phyloP scores from a whole-genome alignment of 1,284 basidiomycete genomes.

The Neolentinus lepideus region DNA sequence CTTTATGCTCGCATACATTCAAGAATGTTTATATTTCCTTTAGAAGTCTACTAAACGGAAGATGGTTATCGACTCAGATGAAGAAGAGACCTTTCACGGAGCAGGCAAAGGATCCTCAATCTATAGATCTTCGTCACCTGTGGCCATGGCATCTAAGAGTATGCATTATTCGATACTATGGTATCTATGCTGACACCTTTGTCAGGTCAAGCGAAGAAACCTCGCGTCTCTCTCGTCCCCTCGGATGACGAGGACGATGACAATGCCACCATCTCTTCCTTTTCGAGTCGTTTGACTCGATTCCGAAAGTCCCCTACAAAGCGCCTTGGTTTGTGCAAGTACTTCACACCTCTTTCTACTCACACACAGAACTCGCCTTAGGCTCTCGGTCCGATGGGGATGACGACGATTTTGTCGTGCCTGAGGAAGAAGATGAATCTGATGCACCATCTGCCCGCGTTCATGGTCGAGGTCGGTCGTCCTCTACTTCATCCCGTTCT shows the following conservation, averaged over 20 bases:
- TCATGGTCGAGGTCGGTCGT: not conserved
- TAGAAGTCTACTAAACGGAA: constrained; percentile 53
- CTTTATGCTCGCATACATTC: not conserved
- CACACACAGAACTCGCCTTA: constrained; percentile 24
- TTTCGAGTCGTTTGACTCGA: constrained; percentile 50
- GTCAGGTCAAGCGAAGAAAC: constrained; percentile 37
- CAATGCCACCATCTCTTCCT: constrained; percentile 30
- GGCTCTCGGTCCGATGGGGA: constrained; percentile 30
- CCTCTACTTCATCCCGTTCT: not conserved
- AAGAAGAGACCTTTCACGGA: constrained; percentile 32
- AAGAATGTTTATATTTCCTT: not conserved
- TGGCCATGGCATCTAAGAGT: not conserved
- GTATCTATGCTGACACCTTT: not conserved
- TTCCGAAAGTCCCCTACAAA: constrained; percentile 60
- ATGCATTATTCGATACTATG: not conserved
- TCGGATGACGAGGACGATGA: constrained; percentile 37
- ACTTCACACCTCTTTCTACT: constrained; percentile 1
- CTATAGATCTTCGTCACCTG: constrained; percentile 19
- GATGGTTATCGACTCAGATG: constrained; percentile 64
- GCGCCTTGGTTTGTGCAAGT: constrained; percentile 9
- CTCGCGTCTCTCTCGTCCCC: constrained; percentile 37
- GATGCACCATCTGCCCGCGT: not conserved
- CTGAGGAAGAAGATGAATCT: constrained; percentile 42
- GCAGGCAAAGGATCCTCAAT: constrained; percentile 4
- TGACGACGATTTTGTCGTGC: constrained; percentile 63